Conservation (phyloP, 768 basidiomycete species). For the Leccinum disarticulatum region DNA sequence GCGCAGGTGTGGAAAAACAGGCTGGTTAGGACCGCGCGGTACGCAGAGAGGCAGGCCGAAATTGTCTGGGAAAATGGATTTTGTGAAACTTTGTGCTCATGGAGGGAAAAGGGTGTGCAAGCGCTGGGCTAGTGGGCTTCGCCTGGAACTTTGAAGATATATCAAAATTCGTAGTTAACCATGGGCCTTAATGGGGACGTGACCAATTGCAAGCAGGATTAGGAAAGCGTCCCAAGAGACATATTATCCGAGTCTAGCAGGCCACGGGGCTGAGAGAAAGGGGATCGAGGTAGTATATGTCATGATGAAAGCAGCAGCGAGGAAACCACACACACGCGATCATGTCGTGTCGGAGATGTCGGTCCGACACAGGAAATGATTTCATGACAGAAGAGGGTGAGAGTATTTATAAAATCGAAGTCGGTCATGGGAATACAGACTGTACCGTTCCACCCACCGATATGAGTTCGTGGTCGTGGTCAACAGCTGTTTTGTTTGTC, state of each 20-base stretch:
- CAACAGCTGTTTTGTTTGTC: background rate
- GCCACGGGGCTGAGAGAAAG: background rate
- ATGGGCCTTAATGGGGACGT: background rate
- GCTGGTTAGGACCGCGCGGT: background rate
- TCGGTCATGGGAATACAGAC: background rate
- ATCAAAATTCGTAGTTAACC: background rate
- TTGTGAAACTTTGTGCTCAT: background rate
- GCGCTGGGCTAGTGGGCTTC: background rate
- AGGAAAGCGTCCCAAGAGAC: background rate
- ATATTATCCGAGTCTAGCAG: background rate
- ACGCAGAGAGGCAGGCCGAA: background rate
- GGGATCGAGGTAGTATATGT: background rate
- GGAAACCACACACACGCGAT: background rate
- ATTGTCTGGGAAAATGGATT: background rate
- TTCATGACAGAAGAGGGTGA: background rate
- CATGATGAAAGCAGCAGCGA: background rate
- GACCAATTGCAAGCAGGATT: background rate
- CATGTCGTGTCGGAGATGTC: background rate
- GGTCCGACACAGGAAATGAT: background rate
- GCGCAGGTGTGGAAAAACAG: background rate
- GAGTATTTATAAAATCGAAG: background rate
- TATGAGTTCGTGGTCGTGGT: background rate
- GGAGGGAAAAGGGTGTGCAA: background rate
- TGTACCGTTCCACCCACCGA: background rate
- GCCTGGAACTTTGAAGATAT: background rate